Conservation (phyloP, 306 rosid genomes). For the Cucurbita argyrosperma region DNA sequence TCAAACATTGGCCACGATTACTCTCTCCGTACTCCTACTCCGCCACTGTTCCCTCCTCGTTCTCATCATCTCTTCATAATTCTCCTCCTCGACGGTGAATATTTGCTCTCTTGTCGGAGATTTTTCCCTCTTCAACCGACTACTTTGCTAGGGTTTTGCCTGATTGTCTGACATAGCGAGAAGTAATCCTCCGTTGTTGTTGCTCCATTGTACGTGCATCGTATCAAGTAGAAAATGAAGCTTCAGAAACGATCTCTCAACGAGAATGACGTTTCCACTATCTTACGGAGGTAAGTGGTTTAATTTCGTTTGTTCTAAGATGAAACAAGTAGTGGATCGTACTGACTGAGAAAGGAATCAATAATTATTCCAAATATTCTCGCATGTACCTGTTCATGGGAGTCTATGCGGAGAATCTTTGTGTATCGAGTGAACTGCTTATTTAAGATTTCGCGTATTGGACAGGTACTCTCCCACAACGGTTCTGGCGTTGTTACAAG, state of each 20-base stretch:
- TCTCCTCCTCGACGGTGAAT: neutral
- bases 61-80: neutral
- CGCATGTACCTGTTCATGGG: neutral
- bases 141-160: slow-evolving; percentile 19
- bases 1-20: neutral
- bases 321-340: neutral
- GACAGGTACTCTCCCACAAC: slow-evolving; percentile 42
- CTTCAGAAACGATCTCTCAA: slow-evolving; percentile 23
- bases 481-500: slow-evolving; percentile 55
- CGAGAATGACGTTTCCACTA: slow-evolving; percentile 36
- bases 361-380: neutral
- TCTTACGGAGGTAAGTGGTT: slow-evolving; percentile 34
- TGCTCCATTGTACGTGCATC: slow-evolving; percentile 1
- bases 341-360: neutral
- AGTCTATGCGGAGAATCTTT: neutral
- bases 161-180: neutral
- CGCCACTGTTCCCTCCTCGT: too few species aligned
- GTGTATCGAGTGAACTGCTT: neutral
- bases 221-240: slow-evolving; percentile 2
- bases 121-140: neutral
- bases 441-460: neutral
- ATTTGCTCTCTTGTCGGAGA: neutral
- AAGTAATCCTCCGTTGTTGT: neutral
- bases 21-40: neutral
- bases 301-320: neutral